phyloP scores from a whole-genome alignment of 331 rosid species.

The Spiraea crenata region DNA sequence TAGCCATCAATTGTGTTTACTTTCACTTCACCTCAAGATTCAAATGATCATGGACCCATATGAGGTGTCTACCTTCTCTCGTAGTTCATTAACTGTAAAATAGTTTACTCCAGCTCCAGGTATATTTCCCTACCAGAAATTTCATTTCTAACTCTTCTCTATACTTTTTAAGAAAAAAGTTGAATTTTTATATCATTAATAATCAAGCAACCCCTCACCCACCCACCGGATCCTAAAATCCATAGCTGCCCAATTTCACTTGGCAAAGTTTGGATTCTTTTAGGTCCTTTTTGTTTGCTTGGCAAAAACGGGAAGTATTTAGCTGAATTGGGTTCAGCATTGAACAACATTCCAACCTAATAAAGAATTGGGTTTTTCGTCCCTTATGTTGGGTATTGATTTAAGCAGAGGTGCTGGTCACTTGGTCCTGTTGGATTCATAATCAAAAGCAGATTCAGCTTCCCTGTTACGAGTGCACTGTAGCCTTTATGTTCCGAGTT shows the following conservation, averaged over 20 bases:
- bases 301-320: conserved; percentile 27
- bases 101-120: not conserved
- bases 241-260: conserved; percentile 29
- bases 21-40: conserved; percentile 20
- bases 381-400: not conserved
- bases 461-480: too few relatives aligned
- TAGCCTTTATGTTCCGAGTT: too few relatives aligned
- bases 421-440: not conserved
- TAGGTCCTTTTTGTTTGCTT: conserved; percentile 30
- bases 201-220: conserved; percentile 44
- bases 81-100: not conserved
- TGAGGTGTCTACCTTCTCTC: not conserved
- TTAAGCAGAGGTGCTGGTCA: too few relatives aligned
- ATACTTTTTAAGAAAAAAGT: not conserved
- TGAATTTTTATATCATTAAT: conserved; percentile 29
- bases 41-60: conserved; percentile 24
- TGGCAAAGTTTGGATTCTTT: conserved; percentile 36
- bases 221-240: conserved; percentile 31
- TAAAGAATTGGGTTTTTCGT: not conserved
- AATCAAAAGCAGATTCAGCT: too few relatives aligned
- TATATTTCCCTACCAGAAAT: not conserved
- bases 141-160: not conserved
- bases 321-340: conserved; percentile 10
- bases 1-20: conserved; percentile 41
- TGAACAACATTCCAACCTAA: not conserved